Base-by-base conservation (phyloP, 306 rosid genomes). In the Purshia tridentata region DNA sequence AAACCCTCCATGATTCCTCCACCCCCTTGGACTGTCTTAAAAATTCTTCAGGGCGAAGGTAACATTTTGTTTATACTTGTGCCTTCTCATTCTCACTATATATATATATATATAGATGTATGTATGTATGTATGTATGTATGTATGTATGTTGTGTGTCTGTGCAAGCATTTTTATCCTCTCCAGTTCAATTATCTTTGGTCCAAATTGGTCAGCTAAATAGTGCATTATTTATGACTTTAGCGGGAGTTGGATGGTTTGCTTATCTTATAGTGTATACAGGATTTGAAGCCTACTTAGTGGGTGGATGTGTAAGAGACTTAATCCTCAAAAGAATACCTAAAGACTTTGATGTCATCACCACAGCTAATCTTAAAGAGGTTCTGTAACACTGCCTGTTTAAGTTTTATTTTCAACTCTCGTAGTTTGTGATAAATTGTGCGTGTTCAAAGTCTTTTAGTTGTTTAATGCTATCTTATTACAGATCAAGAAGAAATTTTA, bases 291-390 rank as follows among this genome's bases (percentile, higher is more conserved):
- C 96, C 76, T 94, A 89, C 81, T 84, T 94, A 67, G 99, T 94
- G 42, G 99, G 99, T 75, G 99, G 96, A 74, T 94, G 99, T 72
- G 99, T 94, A 72, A 88, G 99, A 78, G 99, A 94, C 78, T 80
- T 94, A 62, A 55, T 94, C 58, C 88, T 94, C 37, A 83, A 84
- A 23, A 89, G 86, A 74, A 76, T 73, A 20, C 99, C 97, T 3
- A 94, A 94, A 83, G 99, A 91, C 82, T 94, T 88, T 71, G 99
- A 94, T 75, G 90, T 89, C 82, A 85, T 94, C 76, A 94, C 96
- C 73, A 88, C 89, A 62, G 99, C 93, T 69, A 78, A 86, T 73
- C 96, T 89, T 68, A 44, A 35, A 16, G 76, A 94, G 99, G 99
- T 89, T 74, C 73, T 63, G 29, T 60, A 49, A 72, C 22, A 39